These are phyloP conservation scores for Vicia faba DNA, from an alignment of 306 rosid genomes.

Conservation along the genomic window DNA sequence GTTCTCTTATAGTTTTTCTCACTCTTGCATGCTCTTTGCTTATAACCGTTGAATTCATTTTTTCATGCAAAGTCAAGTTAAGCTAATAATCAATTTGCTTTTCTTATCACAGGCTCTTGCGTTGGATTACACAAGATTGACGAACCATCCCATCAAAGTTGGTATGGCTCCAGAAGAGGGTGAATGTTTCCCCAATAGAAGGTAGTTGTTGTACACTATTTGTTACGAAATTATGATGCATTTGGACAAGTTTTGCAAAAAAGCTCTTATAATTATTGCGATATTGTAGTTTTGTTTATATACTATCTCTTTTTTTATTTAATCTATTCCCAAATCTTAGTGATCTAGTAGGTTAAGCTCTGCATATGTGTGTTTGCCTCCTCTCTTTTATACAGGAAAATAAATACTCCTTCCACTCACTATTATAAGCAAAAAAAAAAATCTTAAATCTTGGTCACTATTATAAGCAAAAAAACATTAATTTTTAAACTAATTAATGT, in stretches of 20 bases:
- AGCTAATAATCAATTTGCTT: conserved; percentile 14
- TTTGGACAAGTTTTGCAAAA: conserved; percentile 14
- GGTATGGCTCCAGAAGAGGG: conserved; percentile 28
- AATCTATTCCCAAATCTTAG: background rate
- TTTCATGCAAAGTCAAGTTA: background rate
- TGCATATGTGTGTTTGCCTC: background rate
- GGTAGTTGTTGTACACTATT: conserved; percentile 39
- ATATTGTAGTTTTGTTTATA: background rate
- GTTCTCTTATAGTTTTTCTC: background rate
- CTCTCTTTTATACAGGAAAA: background rate
- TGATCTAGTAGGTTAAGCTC: background rate
- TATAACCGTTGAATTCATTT: conserved; percentile 2
- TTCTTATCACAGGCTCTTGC: conserved; percentile 41
- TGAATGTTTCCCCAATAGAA: conserved; percentile 22
- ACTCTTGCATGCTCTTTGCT: background rate
- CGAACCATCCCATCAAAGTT: conserved; percentile 30
- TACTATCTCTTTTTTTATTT: background rate
- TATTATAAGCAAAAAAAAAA: no score
- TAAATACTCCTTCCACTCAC: no score
- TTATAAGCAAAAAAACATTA: no score
- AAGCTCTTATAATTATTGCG: background rate
- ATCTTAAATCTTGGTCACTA: no score
- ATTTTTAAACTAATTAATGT: no score
- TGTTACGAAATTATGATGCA: background rate
- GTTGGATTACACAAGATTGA: conserved; percentile 36